Evolutionary conservation across 2,329 filamentous ascomycete genomes (phyloP), one percentile per base, ranked within the genome.

Genomic region (Parastagonospora avenae): DNA sequence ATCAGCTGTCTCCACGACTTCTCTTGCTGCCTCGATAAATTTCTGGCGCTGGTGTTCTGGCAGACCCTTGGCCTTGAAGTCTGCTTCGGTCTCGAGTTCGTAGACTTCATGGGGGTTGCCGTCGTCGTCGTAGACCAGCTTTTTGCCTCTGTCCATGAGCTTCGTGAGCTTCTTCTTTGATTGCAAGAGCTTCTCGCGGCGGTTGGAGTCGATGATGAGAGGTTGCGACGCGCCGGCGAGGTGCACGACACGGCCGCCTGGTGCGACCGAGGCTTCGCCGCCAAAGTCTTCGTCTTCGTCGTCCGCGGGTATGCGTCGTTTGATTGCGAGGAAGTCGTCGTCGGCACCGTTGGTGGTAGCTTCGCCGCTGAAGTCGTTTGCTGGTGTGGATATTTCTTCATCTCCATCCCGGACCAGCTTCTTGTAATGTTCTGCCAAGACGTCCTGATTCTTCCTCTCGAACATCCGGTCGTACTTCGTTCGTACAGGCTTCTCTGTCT

Each of bases 381-480:
- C 70, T 30, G 71, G 64, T 31, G 72, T 68, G 28, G 70, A 66
- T 29, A 69, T 59, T 51, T 80, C 72, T 5, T 75, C 73, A 2
- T 75, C 68, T 19, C 74, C 76, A 35, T 79, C 76, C 43, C 83
- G 85, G 53, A 97, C 86, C 57, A 99, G 82, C 68, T 93, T 96
- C 52, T 86, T 85, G 79, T 97, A 97, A 76, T 99, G 94, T 48
- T 88, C 86, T n/a, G 93, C 92, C 58, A 99, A 77, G 29, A 99
- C 90, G 69, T 97, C 92, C 75, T 97, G 93, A 75, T 99, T 99
- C 63, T 89, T 90, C 54, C 94, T 84, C 78, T 97, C 93, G 74
- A 97, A 97, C 94, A 99, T 97, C 63, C 91, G 88, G 74, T 99
- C 92, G 72, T 96, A 95, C 74, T 96, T 97, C 29, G 95, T 99